Percentiles rank a stretch among this genome's conserved stretches.
Evolutionary conservation across 768 basidiomycete genomes (phyloP).

Genomic region (Brasilioporus rufonigricans): DNA sequence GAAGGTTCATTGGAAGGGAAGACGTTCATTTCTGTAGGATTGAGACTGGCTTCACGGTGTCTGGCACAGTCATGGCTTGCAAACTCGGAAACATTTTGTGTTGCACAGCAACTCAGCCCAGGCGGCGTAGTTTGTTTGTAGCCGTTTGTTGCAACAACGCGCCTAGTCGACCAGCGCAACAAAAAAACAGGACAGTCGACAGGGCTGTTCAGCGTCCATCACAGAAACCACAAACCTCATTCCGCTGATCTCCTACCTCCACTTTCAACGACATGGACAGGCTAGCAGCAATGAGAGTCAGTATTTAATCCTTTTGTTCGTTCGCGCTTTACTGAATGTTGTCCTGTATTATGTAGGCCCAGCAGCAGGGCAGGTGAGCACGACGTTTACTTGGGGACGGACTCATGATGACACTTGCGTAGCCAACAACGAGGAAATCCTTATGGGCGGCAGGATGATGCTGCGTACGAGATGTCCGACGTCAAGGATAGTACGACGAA

Average conservation of each 20-base stretch:
- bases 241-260: constrained; percentile 9
- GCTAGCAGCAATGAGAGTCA: constrained; percentile 82
- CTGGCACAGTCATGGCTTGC: too few relatives aligned
- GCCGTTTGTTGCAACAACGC: constrained; percentile 12
- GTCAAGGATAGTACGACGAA: constrained; percentile 59
- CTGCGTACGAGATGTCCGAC: constrained; percentile 68
- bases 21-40: too few relatives aligned
- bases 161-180: not conserved
- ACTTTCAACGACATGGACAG: constrained; percentile 81
- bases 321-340: constrained; percentile 6
- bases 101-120: too few relatives aligned
- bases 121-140: constrained; percentile 17
- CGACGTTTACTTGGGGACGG: constrained; percentile 14
- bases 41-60: too few relatives aligned
- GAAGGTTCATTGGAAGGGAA: too few relatives aligned
- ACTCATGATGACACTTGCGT: constrained; percentile 5
- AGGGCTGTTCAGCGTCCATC: not conserved
- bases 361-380: constrained; percentile 57
- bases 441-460: constrained; percentile 62
- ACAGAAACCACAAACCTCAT: not conserved
- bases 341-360: constrained; percentile 45
- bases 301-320: constrained; percentile 16
- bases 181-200: not conserved
- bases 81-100: too few relatives aligned
- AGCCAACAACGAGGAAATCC: constrained; percentile 49